phyloP scores from a whole-genome alignment of 2,329 filamentous ascomycete genomes.

The Canariomyces notabilis region DNA sequence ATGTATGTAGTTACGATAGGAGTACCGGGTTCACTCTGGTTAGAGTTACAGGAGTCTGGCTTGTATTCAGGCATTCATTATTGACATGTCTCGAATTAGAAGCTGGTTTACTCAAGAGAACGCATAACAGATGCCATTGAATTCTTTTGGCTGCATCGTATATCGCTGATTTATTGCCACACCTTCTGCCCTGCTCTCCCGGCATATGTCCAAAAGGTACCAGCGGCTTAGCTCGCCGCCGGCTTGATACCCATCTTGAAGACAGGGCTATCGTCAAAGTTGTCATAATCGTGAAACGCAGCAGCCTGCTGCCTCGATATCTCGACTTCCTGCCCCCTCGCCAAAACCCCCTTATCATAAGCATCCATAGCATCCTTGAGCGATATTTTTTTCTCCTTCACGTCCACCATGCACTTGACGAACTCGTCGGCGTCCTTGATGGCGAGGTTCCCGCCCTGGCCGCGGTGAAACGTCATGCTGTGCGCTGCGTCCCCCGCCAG shows the following conservation, averaged over 20 bases:
- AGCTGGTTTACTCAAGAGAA: too few relatives aligned
- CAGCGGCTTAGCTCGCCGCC: background rate
- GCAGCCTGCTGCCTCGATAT: conserved; percentile 11
- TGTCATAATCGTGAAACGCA: conserved; percentile 17
- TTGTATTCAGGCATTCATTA: too few relatives aligned
- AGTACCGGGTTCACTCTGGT: too few relatives aligned
- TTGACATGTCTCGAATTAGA: too few relatives aligned
- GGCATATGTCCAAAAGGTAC: too few relatives aligned
- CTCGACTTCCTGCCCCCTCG: conserved; percentile 14
- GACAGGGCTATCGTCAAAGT: conserved; percentile 14
- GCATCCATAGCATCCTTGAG: conserved; percentile 9
- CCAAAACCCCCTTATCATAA: conserved; percentile 13
- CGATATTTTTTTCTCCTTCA: conserved; percentile 2
- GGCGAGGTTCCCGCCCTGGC: conserved; percentile 25
- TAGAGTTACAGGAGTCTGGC: too few relatives aligned
- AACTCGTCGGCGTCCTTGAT: conserved; percentile 23
- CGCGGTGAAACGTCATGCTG: conserved; percentile 24
- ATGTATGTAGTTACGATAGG: too few relatives aligned
- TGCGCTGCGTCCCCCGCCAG: conserved; percentile 26
- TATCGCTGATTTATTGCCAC: too few relatives aligned
- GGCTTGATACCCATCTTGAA: conserved; percentile 16
- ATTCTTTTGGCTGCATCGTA: too few relatives aligned
- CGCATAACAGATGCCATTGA: too few relatives aligned
- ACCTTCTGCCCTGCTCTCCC: background rate
- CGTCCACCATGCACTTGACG: conserved; percentile 11